Base-by-base conservation (phyloP, 176 grass and related monocot species). In the Avena sativa region DNA sequence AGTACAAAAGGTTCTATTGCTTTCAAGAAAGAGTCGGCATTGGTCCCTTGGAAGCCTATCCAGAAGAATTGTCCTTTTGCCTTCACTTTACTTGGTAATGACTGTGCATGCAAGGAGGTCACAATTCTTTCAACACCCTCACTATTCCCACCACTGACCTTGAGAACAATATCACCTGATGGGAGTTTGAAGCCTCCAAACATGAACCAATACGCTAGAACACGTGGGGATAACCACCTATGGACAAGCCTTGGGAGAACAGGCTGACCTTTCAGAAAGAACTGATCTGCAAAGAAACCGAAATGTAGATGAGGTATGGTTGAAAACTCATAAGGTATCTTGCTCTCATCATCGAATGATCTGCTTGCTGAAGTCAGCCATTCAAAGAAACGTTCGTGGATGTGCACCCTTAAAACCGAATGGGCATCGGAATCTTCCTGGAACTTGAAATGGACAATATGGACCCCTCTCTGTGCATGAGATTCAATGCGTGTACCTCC, bases 131-230 rank as follows among this genome's bases (percentile, higher is more conserved):
- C 94, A 46, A 94, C 81, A 78, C 86, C 94, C 75, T 90, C 90
- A 50, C 48, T 83, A 43, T 83, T 90, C 48, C 80, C 94, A 75
- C 89, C 92, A 49, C 90, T 92, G 62, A 96, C 84, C 89, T 91
- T 91, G 72, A 96, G 81, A 79, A 99, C 91, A 75, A 96, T 87
- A 84, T 99, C 97, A 88, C 92, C 94, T 55, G 97, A 96, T 7
- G 82, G 81, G 30, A 88, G 88, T 76, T 85, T 96, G 69, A 94
- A 86, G 32, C 97, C 94, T 81, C 90, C 97, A 90, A 91, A 96
- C 97, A 96, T 96, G 81, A 94, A 99, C 97, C 94, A 96, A 72
- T 99, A 99, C 71, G 97, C 97, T 17, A 99, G 80, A 85, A 96
- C 85, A 75, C 94, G 89, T 81, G 94, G 83, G 47, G 94, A 93